These are phyloP conservation scores for Cladorrhinum samala DNA, from an alignment of 495 filamentous ascomycete species.

Conservation along the genomic window DNA sequence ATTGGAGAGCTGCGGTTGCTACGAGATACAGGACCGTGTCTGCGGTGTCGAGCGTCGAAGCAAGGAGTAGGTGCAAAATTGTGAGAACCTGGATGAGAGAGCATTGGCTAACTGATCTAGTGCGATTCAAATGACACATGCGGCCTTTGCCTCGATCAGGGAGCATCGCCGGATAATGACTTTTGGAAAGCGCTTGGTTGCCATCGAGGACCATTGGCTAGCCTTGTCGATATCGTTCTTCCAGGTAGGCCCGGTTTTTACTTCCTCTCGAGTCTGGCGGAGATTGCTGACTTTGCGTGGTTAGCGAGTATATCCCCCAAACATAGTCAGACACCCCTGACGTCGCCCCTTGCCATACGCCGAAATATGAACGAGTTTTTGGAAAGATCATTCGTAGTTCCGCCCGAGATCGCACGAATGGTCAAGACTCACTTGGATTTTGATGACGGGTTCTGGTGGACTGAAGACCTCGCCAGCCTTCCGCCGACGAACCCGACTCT, in stretches of 20 bases:
- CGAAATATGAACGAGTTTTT: conserved; percentile 47
- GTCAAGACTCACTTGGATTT: conserved; percentile 41
- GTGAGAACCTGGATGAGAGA: background rate
- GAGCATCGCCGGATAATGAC: conserved; percentile 31
- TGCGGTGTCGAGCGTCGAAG: conserved; percentile 39
- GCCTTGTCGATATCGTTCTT: conserved; percentile 40
- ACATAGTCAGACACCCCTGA: conserved; percentile 44
- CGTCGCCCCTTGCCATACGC: conserved; percentile 41
- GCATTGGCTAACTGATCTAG: conserved; percentile 18
- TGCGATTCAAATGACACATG: conserved; percentile 45
- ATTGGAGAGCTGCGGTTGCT: conserved; percentile 44
- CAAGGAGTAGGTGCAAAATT: conserved; percentile 31
- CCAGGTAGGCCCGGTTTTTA: conserved; percentile 39
- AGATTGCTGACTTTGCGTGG: no score
- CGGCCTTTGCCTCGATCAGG: conserved; percentile 32
- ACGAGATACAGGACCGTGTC: conserved; percentile 38
- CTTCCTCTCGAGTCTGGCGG: no score
- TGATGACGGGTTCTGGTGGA: conserved; percentile 48
- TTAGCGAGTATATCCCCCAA: conserved; percentile 40
- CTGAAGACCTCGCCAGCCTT: conserved; percentile 40
- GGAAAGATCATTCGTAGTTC: conserved; percentile 37
- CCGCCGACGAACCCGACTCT: conserved; percentile 39
- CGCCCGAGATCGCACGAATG: conserved; percentile 30
- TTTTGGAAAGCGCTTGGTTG: conserved; percentile 44
- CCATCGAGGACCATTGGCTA: conserved; percentile 37